Evolutionary conservation across 2,329 filamentous ascomycete genomes (phyloP), one percentile per base, ranked within the genome.

Genomic region (Botryotinia narcissicola): DNA sequence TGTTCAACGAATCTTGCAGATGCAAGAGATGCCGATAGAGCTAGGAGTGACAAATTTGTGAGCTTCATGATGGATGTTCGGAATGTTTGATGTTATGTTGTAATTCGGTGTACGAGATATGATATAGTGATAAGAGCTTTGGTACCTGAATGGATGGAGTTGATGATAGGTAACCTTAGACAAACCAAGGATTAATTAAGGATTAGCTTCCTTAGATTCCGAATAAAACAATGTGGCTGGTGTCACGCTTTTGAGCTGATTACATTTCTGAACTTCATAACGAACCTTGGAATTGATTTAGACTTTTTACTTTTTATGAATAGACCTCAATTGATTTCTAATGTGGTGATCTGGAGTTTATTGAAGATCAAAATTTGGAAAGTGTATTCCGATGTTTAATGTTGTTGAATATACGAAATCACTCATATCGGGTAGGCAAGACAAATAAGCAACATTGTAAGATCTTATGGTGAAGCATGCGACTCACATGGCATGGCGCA

Each of bases 1-100:
- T 83, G 77, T 79, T 89, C 86, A 78, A 90, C 80, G 78, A 89
- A 90, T 76, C 88, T 87, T 71, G 87, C 88, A 76, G 84, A 85
- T 73, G 85, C 84, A 70, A 84, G 80, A 48, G 82, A 85, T 66
- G 88, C 88, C 75, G 89, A 83, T 76, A 89, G 84, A 70, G 87
- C 85, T 72, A 90, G 79, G 22, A 89, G 79, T 70, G 87, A 87
- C 59, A 80, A 61, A 14, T 71, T 76, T 14, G 85, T 82, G 76
- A 88, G 82, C 82, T 86, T 89, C 88, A 89, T 90, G 73, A 66
- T 77, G 75, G 25, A 35, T 35, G 46, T 54, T 68, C 20, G 46
- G 64, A 20, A 32, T 48, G 46, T 25, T 32, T 48, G 20, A 64
- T 57, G n/a, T 35, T 25, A 46, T 64, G 44, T 51, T 67, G 44